Evolutionary conservation across 768 basidiomycete species (phyloP), one percentile per base, ranked within the genome.

Genomic region (Russula sp.): DNA sequence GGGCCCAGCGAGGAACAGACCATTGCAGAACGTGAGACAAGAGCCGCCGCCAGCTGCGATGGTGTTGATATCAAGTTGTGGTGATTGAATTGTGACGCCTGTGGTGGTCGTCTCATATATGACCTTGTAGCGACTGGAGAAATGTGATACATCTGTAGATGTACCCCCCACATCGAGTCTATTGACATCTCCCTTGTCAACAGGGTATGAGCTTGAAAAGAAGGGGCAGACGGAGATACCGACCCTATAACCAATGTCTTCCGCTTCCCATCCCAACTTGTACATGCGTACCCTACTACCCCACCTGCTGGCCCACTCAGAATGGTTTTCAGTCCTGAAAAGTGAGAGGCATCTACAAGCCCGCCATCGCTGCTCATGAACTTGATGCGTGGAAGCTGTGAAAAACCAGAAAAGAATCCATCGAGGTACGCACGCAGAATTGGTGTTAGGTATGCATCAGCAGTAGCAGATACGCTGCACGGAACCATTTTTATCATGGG

Each of bases 401-500:
- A n/a, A n/a, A n/a, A n/a, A n/a, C n/a, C n/a, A n/a, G n/a, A n/a
- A n/a, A n/a, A n/a, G n/a, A n/a, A n/a, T n/a, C n/a, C n/a, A n/a
- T n/a, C n/a, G 5, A 98, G 79, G 69, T 98, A 98, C 13, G 84
- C 80, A 10, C 79, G 73, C 29, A 97, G 74, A 64, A 97, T 89
- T 14, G 95, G 95, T 0, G 94, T 97, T 42, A 98, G 84, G 72
- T 98, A 98, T 0, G 95, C 95, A 67, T 98, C 95, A 0, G 93
- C 95, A 0, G 93, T 95, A 0, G 91, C 89, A 0, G 93, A 96
- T 10, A 89, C 85, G 2, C 93, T 95, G 0, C 95, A 87, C 1
- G 93, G 90, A 10, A 97, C 91, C 81, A 95, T 89, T 75, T 93
- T 93, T 78, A 96, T 95, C 90, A 93, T 93, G 3, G 93, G 90